Evolutionary conservation across 2,329 filamentous ascomycete species (phyloP).

Genomic region (Xylariaceae sp.): DNA sequence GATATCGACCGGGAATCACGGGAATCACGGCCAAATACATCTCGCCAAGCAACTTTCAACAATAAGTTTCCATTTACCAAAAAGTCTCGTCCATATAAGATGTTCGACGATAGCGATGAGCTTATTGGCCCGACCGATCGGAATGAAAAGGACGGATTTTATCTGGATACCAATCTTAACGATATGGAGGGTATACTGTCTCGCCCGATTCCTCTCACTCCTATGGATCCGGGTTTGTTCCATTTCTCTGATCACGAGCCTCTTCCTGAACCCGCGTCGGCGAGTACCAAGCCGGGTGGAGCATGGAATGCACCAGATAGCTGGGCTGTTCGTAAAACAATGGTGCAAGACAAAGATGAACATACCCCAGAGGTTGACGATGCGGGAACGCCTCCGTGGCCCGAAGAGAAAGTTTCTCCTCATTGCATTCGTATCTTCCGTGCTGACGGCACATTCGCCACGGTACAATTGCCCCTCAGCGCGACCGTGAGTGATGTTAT

Average conservation of each 20-base stretch:
- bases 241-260: slow-evolving; percentile 24
- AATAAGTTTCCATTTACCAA: slow-evolving; percentile 61
- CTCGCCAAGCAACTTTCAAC: slow-evolving; percentile 51
- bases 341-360: slow-evolving; percentile 57
- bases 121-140: slow-evolving; percentile 56
- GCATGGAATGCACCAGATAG: slow-evolving; percentile 94
- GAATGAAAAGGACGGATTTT: slow-evolving; percentile 58
- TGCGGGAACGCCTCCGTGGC: slow-evolving; percentile 57
- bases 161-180: slow-evolving; percentile 79
- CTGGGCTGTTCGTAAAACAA: slow-evolving; percentile 77
- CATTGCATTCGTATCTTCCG: slow-evolving; percentile 96
- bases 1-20: slow-evolving; percentile 25
- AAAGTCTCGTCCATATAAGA: slow-evolving; percentile 44
- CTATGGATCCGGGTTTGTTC: slow-evolving; percentile 56
- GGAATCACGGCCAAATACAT: slow-evolving; percentile 25
- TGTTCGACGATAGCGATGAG: slow-evolving; percentile 52
- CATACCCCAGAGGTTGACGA: slow-evolving; percentile 62
- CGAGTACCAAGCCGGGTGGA: slow-evolving; percentile 38
- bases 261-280: slow-evolving; percentile 25
- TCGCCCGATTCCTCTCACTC: slow-evolving; percentile 63
- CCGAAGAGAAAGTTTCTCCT: slow-evolving; percentile 67
- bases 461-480: slow-evolving; percentile 76
- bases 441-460: slow-evolving; percentile 89
- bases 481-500: slow-evolving; percentile 84
- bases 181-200: slow-evolving; percentile 90